Evolutionary conservation across 2,329 filamentous ascomycete genomes (phyloP), one percentile per base, ranked within the genome.

Genomic region (Ophiostoma montium): DNA sequence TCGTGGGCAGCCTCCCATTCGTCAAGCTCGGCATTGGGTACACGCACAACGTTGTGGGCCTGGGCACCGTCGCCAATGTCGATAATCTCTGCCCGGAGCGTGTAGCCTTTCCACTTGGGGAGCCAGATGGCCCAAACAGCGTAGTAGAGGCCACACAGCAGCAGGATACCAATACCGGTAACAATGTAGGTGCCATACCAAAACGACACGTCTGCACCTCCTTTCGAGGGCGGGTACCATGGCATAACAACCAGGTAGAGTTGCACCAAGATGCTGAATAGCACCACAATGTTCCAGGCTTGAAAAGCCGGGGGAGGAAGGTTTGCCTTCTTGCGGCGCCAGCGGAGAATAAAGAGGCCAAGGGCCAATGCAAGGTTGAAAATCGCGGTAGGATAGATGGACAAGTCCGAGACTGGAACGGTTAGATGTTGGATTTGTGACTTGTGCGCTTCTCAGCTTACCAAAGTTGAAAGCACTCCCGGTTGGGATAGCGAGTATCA

Each of bases 161-260:
- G 4, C 15, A 42, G 31, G 30, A 74, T 75, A 68, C 61, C 78
- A 50, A 86, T 71, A 0, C 82, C 80, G 0, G 77, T 72, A 0
- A 78, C 74, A 18, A 74, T 72, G 56, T 86, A 85, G 0, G 80
- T 85, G 1, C 71, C 81, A 54, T 86, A 87, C 76, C 78, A 86
- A 62, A 87, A 86, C 48, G 74, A 81, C 1, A 85, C 81, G 50
- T 81, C 75, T 0, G 80, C 82, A 0, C 72, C 76, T 32, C 82
- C 82, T 0, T 67, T 71, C 1, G 68, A 66, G 0, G 82, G 83
- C 2, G 82, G 82, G 55, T 78, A 82, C 82, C 82, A 86, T 0
- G 82, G 82, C 70, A 84, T 83, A 15, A 79, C 69, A 2, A 86
- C 63, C 41, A 84, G 64, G 51, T 78, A 85, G 0, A 79, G 50